Evolutionary conservation across 225 moss, liverwort and hornwort species (phyloP), one percentile per base, ranked within the genome.

Genomic region (Asterella californica): DNA sequence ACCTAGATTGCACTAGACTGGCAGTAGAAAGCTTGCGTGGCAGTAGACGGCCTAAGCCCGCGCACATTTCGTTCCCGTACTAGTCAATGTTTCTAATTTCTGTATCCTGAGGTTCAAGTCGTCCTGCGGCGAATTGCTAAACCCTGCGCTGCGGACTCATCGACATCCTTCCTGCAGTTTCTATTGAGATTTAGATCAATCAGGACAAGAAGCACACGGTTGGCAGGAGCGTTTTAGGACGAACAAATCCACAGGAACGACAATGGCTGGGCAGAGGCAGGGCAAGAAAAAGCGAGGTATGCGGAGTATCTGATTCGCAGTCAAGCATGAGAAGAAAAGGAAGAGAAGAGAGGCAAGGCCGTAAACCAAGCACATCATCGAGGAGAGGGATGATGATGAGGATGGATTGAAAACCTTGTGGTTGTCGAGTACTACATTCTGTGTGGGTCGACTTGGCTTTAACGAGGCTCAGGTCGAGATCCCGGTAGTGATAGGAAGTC

Each of bases 11-110:
- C 82, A 82, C 65, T 36, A 61, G 32, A 72, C 36, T 75, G 72
- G 74, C 81, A 85, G 82, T 85, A 82, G 85, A 82, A 75, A 72
- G 72, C 66, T 76, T 74, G 34, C 72, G 61, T 80, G 80, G 79
- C 60, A 80, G 76, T n/a, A 47, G 54, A 82, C 49, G 76, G 48
- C n/a, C 76, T 19, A 77, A 72, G 80, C 79, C 80, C 82, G 82
- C 85, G 57, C 85, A 77, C 82, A 85, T 85, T 82, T 85, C 82
- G 82, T 80, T 68, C 72, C 36, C 45, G 53, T 74, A 74, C 76
- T 72, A 14, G 33, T 66, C 45, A 62, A 67, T 73, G 14, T 54
- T 21, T 62, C 24, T 18, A 24, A 79, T 36, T 70, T 25, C 49
- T 46, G 6, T 42, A 30, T 27, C 22, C 38, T 68, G 19, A 36